phyloP scores from a whole-genome alignment of 78 protist genomes.

The Dictyostelium firmibasis region DNA sequence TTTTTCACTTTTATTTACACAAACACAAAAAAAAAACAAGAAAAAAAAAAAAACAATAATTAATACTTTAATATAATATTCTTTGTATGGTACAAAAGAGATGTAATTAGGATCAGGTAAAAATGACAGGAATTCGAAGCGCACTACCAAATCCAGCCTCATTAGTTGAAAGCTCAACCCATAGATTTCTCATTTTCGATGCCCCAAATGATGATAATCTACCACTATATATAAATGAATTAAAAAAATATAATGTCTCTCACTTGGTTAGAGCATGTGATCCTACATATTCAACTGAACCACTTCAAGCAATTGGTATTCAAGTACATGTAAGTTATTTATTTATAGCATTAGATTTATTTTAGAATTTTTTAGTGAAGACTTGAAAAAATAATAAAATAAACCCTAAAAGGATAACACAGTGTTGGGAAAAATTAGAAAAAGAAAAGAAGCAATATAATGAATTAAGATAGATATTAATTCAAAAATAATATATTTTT shows the following conservation, averaged over 20 bases:
- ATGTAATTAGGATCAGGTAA: slow-evolving; percentile 8
- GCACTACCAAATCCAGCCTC: slow-evolving; percentile 82
- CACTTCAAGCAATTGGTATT: slow-evolving; percentile 51
- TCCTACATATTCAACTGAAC: slow-evolving; percentile 80
- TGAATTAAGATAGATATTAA: no score
- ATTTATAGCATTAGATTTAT: not conserved
- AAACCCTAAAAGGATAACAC: not conserved
- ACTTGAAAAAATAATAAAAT: no score
- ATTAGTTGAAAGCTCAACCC: slow-evolving; percentile 63
- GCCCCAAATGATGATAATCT: slow-evolving; percentile 86
- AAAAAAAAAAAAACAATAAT: not conserved
- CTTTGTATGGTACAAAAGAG: not conserved
- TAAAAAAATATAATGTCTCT: slow-evolving; percentile 67
- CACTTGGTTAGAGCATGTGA: slow-evolving; percentile 87
- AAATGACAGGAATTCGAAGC: slow-evolving; percentile 75
- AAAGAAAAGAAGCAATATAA: no score
- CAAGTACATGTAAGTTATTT: slow-evolving; percentile 56
- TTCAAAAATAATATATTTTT: no score
- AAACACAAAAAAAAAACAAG: not conserved
- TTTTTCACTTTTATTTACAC: not conserved
- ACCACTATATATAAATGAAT: slow-evolving; percentile 76
- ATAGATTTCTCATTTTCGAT: slow-evolving; percentile 82
- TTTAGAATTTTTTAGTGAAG: not conserved
- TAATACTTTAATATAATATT: not conserved
- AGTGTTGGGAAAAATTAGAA: no score